phyloP scores from a whole-genome alignment of 129 eudicot species.

The Deinandra increscens region DNA sequence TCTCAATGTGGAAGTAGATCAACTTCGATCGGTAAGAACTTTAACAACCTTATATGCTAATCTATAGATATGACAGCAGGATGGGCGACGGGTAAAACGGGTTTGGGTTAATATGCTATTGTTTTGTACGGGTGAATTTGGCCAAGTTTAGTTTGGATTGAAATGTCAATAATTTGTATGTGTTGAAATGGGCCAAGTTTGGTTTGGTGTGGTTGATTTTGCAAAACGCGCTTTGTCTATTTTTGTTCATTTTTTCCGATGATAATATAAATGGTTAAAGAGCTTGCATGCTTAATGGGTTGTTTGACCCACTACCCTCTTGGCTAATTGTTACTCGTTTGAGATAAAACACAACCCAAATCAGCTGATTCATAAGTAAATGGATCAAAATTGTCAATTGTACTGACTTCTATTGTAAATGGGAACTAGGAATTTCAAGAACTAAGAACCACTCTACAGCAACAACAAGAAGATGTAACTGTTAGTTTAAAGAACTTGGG shows the following conservation, averaged over 20 bases:
- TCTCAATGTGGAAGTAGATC: slow-evolving; percentile 81
- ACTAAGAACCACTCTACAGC: slow-evolving; percentile 76
- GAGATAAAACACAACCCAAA: neutral
- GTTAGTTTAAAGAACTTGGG: slow-evolving; percentile 71
- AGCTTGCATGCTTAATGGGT: neutral
- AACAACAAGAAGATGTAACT: slow-evolving; percentile 92
- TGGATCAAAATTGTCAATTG: neutral
- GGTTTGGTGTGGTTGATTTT: neutral
- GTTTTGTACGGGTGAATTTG: neutral
- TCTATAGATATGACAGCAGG: neutral
- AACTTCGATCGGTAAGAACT: slow-evolving; percentile 70
- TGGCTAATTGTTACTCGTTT: neutral
- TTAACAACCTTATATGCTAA: neutral
- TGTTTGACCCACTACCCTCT: neutral
- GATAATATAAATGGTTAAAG: neutral
- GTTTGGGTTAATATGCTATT: neutral
- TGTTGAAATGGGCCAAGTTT: neutral
- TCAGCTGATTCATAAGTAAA: neutral
- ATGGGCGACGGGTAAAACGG: neutral
- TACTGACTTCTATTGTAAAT: neutral
- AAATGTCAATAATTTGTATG: neutral
- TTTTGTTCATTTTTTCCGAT: neutral
- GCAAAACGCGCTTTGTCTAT: neutral
- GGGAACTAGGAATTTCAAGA: slow-evolving; percentile 77
- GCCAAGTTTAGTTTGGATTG: neutral